These are phyloP conservation scores for Prinsepia uniflora DNA, from an alignment of 306 rosid genomes.

Conservation along the genomic window DNA sequence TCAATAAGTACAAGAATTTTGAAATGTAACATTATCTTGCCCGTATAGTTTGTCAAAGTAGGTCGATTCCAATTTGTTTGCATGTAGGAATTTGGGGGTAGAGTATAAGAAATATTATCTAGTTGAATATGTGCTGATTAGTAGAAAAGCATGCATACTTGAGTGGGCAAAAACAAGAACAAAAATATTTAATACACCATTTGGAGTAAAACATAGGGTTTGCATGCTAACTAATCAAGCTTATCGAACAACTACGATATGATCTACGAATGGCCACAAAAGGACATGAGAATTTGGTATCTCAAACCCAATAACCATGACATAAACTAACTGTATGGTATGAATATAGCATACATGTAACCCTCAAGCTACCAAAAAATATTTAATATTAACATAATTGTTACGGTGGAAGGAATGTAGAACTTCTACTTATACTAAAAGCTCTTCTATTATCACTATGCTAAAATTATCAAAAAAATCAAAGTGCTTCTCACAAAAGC, in stretches of 20 bases:
- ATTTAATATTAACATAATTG: background rate
- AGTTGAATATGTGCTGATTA: conserved; percentile 7
- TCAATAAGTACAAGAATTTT: background rate
- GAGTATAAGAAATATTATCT: conserved; percentile 20
- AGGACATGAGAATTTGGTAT: conserved; percentile 65
- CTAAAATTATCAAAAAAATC: too few species aligned
- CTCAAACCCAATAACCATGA: conserved; percentile 42
- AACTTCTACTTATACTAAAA: background rate
- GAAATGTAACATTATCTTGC: background rate
- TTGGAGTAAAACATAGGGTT: conserved; percentile 43
- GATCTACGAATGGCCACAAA: conserved; percentile 33
- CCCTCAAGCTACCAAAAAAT: background rate
- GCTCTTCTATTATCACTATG: background rate
- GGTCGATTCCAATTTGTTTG: conserved; percentile 31
- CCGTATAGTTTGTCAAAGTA: conserved; percentile 21
- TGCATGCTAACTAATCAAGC: conserved; percentile 36
- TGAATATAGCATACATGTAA: background rate
- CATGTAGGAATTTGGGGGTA: conserved; percentile 24
- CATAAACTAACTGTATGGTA: conserved; percentile 14
- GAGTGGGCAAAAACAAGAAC: conserved; percentile 28
- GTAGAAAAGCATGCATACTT: conserved; percentile 33
- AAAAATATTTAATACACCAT: background rate
- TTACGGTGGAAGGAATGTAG: too few species aligned
- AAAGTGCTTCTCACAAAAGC: background rate
- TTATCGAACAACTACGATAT: conserved; percentile 11